Base-by-base conservation (phyloP, 2,329 filamentous ascomycete species). In the Fusarium protoensiforme region DNA sequence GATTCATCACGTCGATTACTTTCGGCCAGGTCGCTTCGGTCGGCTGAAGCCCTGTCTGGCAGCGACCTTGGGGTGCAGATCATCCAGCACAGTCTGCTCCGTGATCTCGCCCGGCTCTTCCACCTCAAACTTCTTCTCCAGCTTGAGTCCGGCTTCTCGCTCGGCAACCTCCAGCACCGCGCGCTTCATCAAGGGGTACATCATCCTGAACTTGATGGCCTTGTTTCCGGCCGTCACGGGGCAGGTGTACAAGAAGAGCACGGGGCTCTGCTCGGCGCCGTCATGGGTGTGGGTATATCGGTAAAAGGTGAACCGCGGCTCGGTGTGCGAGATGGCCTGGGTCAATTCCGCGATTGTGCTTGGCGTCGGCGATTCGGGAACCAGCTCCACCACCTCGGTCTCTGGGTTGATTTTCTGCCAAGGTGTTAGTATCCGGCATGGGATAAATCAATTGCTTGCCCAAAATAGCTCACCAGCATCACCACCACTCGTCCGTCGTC, bases 191-290 rank as follows among this genome's bases (percentile, higher is more conserved):
- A 92, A 84, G 36, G 94, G 93, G 80, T 96, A 96, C 78, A 96
- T 83, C 94, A 97, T 97, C 72, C 93, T 88, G 83, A 93, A 92
- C 84, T 94, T 95, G 84, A 96, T 93, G 61, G 89, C 85, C 83
- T 91, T 93, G 61, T 87, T 90, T 31, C 85, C 88, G 0, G 89
- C 84, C 6, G 92, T 87, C 9, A 88, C 85, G 1, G 94, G 94
- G 81, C 93, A 95, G 7, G 93, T 96, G 84, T 95, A 96, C 80
- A 96, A 91, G 84, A 96, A 96, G 7, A 96, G 86, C 56, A 96
- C 85, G 4, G 91, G 90, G 64, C 85, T 87, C 61, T 86, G 84
- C 67, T 87, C 83, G 53, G 79, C 72, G 24, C 89, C 90, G 35
- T 85, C 83, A 69, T 90, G 83, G 46, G 87, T 87, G 78, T 92